These are phyloP conservation scores for Castanea mollissima DNA, from an alignment of 306 rosid genomes.

Conservation along the genomic window DNA sequence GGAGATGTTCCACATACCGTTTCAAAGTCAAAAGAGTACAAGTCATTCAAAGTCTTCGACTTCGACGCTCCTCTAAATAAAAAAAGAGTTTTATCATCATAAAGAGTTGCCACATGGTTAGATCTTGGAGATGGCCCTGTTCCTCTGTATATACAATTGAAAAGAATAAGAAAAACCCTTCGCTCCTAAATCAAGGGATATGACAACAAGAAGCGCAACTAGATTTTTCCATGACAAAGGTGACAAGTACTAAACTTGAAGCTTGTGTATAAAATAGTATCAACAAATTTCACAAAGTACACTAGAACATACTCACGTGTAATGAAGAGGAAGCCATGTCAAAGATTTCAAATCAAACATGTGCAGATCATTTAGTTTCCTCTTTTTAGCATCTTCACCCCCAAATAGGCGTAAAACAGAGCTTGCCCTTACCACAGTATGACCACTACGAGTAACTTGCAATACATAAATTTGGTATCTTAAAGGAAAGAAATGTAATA, in stretches of 20 bases:
- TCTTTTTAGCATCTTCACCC: constrained; percentile 84
- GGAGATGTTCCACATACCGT: too few species aligned
- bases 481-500: neutral
- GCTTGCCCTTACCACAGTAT: constrained; percentile 79
- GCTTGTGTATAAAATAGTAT: neutral
- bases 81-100: too few species aligned
- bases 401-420: constrained; percentile 76
- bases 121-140: too few species aligned
- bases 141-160: too few species aligned
- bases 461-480: constrained; percentile 4
- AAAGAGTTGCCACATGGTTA: too few species aligned
- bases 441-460: constrained; percentile 88
- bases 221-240: constrained; percentile 1
- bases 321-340: constrained; percentile 94
- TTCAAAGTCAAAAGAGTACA: too few species aligned
- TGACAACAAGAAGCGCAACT: neutral
- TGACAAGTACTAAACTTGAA: neutral
- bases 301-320: constrained; percentile 63
- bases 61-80: too few species aligned
- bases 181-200: neutral
- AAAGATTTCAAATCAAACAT: constrained; percentile 91
- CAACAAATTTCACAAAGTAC: constrained; percentile 7
- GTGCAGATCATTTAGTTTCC: constrained; percentile 85
- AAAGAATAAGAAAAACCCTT: too few species aligned
- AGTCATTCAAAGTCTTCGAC: too few species aligned